Evolutionary conservation across 257 asterid species (phyloP).

Genomic region (Eucommia ulmoides): DNA sequence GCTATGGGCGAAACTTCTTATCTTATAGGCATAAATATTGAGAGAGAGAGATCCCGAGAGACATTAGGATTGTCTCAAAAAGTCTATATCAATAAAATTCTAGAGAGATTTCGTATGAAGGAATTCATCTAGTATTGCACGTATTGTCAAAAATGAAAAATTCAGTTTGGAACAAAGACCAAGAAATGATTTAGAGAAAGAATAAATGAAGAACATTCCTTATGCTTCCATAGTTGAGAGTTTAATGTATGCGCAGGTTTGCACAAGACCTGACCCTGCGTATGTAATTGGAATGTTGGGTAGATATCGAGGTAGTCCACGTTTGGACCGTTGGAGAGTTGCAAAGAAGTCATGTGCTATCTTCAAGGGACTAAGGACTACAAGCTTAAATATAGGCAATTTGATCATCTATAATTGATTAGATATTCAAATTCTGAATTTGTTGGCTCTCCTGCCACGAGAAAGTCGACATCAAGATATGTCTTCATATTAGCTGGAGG

Average conservation of each 20-base stretch:
- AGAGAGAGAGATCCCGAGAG: no score
- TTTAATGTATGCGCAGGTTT: background rate
- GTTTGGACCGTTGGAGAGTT: background rate
- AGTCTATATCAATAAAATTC: no score
- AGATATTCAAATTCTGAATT: background rate
- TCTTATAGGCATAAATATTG: no score
- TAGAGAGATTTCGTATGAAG: no score
- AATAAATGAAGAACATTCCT: background rate
- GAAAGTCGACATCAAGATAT: background rate
- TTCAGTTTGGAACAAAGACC: no score
- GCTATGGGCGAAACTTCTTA: no score
- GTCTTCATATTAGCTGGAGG: background rate
- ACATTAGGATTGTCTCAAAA: no score
- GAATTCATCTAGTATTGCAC: no score
- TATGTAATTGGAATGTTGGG: background rate
- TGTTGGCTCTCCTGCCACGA: background rate
- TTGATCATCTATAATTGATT: background rate
- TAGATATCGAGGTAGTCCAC: background rate
- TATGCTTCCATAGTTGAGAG: background rate
- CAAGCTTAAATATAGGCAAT: background rate
- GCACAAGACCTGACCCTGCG: background rate
- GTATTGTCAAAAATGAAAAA: no score
- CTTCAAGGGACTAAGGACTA: background rate
- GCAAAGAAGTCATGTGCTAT: background rate
- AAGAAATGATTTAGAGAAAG: background rate